Percentiles rank a stretch among this genome's conserved stretches.
Evolutionary conservation across 768 basidiomycete genomes (phyloP).

Genomic region (Lyophyllum semitale): DNA sequence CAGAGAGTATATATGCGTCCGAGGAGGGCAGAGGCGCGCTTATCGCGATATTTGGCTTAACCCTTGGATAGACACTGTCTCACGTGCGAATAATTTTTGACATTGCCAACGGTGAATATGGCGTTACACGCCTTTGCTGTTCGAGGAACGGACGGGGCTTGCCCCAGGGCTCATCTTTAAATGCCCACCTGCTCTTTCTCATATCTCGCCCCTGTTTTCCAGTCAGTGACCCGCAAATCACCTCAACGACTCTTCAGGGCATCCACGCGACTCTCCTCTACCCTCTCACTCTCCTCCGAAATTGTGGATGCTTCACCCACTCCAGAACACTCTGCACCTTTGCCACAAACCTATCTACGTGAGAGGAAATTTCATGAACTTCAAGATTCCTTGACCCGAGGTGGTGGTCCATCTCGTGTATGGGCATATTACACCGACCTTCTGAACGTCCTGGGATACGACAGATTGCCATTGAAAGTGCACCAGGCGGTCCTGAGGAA

Average conservation of each 20-base stretch:
- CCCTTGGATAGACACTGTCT: background rate
- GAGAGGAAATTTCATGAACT: slow-evolving; percentile 27
- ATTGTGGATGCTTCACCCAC: background rate
- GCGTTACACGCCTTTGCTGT: background rate
- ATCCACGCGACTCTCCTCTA: slow-evolving; percentile 9
- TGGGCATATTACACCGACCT: slow-evolving; percentile 69
- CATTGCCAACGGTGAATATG: background rate
- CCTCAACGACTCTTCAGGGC: slow-evolving; percentile 1
- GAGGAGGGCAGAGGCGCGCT: too few species aligned
- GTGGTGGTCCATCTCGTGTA: slow-evolving; percentile 48
- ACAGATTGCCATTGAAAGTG: slow-evolving; percentile 58
- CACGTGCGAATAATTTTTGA: slow-evolving; percentile 15
- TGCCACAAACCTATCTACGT: slow-evolving; percentile 12
- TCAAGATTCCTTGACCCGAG: slow-evolving; percentile 30
- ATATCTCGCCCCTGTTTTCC: slow-evolving; percentile 18
- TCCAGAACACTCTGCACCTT: slow-evolving; percentile 1
- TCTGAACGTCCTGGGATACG: slow-evolving; percentile 46
- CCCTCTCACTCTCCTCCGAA: slow-evolving; percentile 13
- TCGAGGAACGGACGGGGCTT: slow-evolving; percentile 2
- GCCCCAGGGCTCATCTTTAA: slow-evolving; percentile 9
- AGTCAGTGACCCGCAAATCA: slow-evolving; percentile 15
- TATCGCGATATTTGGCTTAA: slow-evolving; percentile 19
- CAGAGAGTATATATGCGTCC: too few species aligned
- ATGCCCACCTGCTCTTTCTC: slow-evolving; percentile 26
- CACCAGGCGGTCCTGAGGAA: slow-evolving; percentile 72